These are phyloP conservation scores for Luffa aegyptiaca DNA, from an alignment of 306 rosid genomes.

Conservation along the genomic window DNA sequence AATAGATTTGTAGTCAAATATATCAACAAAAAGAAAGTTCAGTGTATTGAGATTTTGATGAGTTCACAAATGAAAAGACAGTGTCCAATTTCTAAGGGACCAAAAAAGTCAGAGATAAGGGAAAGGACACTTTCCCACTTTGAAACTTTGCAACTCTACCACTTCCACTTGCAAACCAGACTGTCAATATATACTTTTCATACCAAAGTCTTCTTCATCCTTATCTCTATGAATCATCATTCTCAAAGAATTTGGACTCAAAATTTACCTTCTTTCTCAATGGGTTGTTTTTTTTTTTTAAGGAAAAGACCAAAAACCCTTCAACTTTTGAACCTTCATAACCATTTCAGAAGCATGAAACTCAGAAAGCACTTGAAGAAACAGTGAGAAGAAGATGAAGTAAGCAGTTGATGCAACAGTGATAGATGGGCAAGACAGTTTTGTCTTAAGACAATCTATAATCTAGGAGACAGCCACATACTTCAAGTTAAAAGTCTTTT, in stretches of 20 bases:
- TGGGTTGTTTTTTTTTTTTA: neutral
- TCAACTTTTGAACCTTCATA: neutral
- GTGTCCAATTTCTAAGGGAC: neutral
- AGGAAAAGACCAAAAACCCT: neutral
- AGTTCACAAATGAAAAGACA: neutral
- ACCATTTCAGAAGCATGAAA: neutral
- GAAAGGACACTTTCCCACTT: neutral
- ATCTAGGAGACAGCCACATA: neutral
- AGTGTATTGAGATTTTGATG: neutral
- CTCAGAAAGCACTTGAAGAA: neutral
- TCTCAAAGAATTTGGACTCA: neutral
- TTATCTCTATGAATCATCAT: slow-evolving; percentile 1
- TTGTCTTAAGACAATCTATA: neutral
- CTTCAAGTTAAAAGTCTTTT: neutral
- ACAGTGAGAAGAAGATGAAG: neutral
- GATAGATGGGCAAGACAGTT: neutral
- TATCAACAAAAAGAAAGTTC: neutral
- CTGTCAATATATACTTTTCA: neutral
- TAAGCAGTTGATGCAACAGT: neutral
- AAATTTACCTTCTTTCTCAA: neutral
- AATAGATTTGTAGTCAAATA: neutral
- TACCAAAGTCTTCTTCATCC: neutral
- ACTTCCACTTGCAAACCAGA: neutral
- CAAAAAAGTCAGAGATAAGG: neutral
- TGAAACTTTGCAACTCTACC: neutral